Evolutionary conservation across 306 rosid species (phyloP), one percentile per base, ranked within the genome.

Genomic region (Glycyrrhiza uralensis): DNA sequence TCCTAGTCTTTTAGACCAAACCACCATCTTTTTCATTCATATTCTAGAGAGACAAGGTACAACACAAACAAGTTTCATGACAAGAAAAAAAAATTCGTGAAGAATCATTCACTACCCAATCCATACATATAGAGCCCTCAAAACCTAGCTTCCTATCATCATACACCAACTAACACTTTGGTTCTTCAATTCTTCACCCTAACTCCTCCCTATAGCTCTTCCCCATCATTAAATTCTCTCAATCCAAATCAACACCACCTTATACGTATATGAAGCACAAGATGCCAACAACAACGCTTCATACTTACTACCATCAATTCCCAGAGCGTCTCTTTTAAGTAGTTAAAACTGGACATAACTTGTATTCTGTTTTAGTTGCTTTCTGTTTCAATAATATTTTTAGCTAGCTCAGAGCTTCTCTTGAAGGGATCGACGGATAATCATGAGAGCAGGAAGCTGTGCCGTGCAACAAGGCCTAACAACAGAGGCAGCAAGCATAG

Each of bases 371-470:
- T n/a, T n/a, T n/a, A n/a, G n/a, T n/a, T n/a, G n/a, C n/a, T n/a
- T n/a, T n/a, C n/a, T n/a, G n/a, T n/a, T n/a, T n/a, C n/a, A n/a
- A n/a, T n/a, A n/a, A n/a, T n/a, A n/a, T n/a, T n/a, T n/a, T n/a
- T n/a, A n/a, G n/a, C n/a, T n/a, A n/a, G n/a, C n/a, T n/a, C n/a
- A n/a, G n/a, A n/a, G n/a, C n/a, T n/a, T n/a, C n/a, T n/a, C n/a
- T n/a, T n/a, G n/a, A n/a, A n/a, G n/a, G n/a, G n/a, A n/a, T n/a
- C n/a, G n/a, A n/a, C n/a, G n/a, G n/a, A n/a, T n/a, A n/a, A n/a
- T n/a, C n/a, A n/a, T n/a, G 99, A 95, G 99, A 85, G 86, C 97
- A 5, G 88, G 93, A 61, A 90, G 89, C 44, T 86, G 89, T 69
- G 66, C 89, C 3, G 74, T 91, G 51, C 97, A 89, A 79, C 97